Percentiles rank a stretch among this genome's conserved stretches.
These are phyloP conservation scores for Pseudoneurospora amorphoporcata DNA, from an alignment of 495 filamentous ascomycete species.

Conservation along the genomic window DNA sequence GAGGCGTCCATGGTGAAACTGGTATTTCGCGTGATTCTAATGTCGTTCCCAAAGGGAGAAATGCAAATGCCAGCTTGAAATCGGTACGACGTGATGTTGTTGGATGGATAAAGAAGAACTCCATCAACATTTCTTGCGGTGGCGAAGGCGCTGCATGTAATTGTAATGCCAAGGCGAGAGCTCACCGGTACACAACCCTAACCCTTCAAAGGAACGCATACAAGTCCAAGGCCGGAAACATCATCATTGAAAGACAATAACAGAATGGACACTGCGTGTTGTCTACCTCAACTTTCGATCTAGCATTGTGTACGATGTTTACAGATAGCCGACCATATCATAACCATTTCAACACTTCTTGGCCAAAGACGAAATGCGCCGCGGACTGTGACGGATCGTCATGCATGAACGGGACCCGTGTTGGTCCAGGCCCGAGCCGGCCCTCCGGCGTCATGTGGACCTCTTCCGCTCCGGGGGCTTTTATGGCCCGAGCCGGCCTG, in stretches of 20 bases:
- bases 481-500: neutral
- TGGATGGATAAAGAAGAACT: neutral
- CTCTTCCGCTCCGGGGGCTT: neutral
- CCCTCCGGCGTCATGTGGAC: neutral
- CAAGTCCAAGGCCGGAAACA: too few relatives aligned
- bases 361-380: neutral
- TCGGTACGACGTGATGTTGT: neutral
- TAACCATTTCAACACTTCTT: neutral
- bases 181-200: neutral
- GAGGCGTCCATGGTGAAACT: neutral
- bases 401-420: neutral
- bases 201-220: neutral
- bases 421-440: neutral
- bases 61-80: neutral
- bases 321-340: too few relatives aligned
- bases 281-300: too few relatives aligned
- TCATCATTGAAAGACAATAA: neutral
- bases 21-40: neutral
- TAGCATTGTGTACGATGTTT: too few relatives aligned
- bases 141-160: neutral
- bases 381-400: neutral
- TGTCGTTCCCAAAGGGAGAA: neutral
- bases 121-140: neutral
- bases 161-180: neutral
- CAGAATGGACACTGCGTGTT: neutral